These are phyloP conservation scores for Purpureocillium takamizusanense DNA, from an alignment of 2,329 filamentous ascomycete species.

Conservation along the genomic window DNA sequence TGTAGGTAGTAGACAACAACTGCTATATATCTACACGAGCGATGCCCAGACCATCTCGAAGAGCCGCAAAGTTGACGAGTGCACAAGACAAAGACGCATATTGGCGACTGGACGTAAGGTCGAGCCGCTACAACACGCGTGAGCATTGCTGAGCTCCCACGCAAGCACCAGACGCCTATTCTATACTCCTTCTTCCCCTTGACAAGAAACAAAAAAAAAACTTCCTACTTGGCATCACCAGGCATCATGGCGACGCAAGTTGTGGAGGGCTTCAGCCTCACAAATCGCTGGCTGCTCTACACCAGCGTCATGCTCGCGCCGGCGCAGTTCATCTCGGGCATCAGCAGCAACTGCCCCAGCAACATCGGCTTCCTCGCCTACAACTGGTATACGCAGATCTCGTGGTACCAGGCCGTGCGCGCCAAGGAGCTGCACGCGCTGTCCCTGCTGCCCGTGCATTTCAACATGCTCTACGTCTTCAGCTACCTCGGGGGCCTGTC, in stretches of 20 bases:
- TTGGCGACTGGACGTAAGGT: no score
- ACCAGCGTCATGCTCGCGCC: conserved; percentile 8
- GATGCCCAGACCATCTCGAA: no score
- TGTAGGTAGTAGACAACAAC: no score
- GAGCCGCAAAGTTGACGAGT: no score
- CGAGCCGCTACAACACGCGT: no score
- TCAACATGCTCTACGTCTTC: conserved; percentile 10
- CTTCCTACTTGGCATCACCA: no score
- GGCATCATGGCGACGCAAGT: neutral
- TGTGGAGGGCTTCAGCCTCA: conserved; percentile 10
- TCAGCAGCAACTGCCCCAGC: conserved; percentile 7
- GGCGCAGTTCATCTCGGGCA: conserved; percentile 7
- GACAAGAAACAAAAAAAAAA: no score
- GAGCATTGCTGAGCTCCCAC: no score
- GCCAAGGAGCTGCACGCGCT: conserved; percentile 6
- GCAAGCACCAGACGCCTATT: no score
- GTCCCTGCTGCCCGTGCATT: conserved; percentile 9
- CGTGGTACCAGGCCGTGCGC: conserved; percentile 6
- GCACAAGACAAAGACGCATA: no score
- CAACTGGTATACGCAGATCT: conserved; percentile 11
- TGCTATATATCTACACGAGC: no score
- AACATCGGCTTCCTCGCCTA: conserved; percentile 11
- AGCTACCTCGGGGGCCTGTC: conserved; percentile 9
- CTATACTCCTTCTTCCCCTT: no score
- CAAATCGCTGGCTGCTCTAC: conserved; percentile 10